Percentiles rank a stretch among this genome's conserved stretches.
Evolutionary conservation across 2,329 filamentous ascomycete genomes (phyloP).

Genomic region (Ascochyta lentis): DNA sequence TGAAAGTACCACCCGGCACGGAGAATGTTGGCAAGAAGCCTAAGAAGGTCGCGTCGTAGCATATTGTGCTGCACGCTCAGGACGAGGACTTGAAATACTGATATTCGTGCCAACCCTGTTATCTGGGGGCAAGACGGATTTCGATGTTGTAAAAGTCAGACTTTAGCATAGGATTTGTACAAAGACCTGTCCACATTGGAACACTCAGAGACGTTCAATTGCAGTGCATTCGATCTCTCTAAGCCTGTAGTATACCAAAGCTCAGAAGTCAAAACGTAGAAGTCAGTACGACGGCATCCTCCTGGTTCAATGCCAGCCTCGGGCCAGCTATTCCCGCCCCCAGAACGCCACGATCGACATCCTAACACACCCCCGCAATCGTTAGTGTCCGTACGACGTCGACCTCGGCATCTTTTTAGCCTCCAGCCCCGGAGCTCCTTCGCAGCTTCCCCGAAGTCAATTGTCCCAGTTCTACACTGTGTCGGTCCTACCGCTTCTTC

Average conservation of each 20-base stretch:
- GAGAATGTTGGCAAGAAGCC: slow-evolving; percentile 38
- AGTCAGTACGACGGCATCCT: neutral
- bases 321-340: slow-evolving; percentile 8
- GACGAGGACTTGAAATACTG: neutral
- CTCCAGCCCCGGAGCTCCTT: slow-evolving; percentile 2
- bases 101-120: neutral
- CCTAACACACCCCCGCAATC: slow-evolving; percentile 23
- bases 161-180: neutral
- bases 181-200: neutral
- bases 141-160: neutral
- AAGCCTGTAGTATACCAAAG: neutral
- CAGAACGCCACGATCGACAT: slow-evolving; percentile 13
- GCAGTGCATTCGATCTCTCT: neutral
- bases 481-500: neutral
- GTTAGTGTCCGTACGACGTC: slow-evolving; percentile 16
- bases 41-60: slow-evolving; percentile 17
- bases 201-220: neutral
- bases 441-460: neutral
- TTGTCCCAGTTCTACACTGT: neutral
- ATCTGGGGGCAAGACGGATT: neutral
- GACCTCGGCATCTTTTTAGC: slow-evolving; percentile 30
- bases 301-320: slow-evolving; percentile 2
- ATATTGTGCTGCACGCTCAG: neutral
- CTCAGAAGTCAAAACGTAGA: neutral
- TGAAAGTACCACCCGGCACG: slow-evolving; percentile 68